Conservation (phyloP, 2,329 filamentous ascomycete genomes). For the Beauveria brongniartii region DNA sequence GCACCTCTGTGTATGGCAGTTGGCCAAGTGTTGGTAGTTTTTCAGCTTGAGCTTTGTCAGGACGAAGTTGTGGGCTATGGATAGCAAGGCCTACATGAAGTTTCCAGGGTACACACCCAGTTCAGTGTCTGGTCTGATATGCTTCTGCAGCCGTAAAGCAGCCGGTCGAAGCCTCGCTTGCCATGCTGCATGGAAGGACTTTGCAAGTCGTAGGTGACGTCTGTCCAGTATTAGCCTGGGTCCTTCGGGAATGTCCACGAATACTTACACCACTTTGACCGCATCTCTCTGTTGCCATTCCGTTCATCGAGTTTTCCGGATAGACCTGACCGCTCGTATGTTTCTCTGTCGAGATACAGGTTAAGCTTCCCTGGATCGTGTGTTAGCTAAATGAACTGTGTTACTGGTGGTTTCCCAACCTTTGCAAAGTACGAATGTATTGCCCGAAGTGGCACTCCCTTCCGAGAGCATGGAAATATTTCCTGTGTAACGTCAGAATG, state of each 20-base stretch:
- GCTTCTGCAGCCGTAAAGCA: conserved; percentile 71
- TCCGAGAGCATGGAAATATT: conserved; percentile 79
- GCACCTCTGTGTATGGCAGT: not conserved
- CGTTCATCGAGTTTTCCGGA: conserved; percentile 58
- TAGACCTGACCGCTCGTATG: conserved; percentile 76
- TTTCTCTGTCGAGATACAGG: conserved; percentile 71
- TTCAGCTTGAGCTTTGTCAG: not conserved
- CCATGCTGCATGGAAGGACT: conserved; percentile 70
- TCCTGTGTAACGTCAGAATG: conserved; percentile 38
- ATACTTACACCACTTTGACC: conserved; percentile 63
- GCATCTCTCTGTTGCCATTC: conserved; percentile 51
- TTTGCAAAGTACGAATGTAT: conserved; percentile 61
- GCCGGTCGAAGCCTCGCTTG: conserved; percentile 72
- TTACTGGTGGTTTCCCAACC: conserved; percentile 36
- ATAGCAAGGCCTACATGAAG: not conserved
- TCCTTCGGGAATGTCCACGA: not conserved
- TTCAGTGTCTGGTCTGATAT: conserved; percentile 58
- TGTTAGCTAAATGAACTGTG: not conserved
- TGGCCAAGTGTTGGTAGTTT: not conserved
- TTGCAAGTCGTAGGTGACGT: conserved; percentile 69
- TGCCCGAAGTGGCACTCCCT: conserved; percentile 61
- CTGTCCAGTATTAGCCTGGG: conserved; percentile 36
- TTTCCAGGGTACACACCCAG: conserved; percentile 68
- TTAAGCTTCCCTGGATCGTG: conserved; percentile 53
- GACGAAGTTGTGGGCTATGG: not conserved